Evolutionary conservation across 2,329 filamentous ascomycete species (phyloP).

Genomic region (Ascochyta rabiei): DNA sequence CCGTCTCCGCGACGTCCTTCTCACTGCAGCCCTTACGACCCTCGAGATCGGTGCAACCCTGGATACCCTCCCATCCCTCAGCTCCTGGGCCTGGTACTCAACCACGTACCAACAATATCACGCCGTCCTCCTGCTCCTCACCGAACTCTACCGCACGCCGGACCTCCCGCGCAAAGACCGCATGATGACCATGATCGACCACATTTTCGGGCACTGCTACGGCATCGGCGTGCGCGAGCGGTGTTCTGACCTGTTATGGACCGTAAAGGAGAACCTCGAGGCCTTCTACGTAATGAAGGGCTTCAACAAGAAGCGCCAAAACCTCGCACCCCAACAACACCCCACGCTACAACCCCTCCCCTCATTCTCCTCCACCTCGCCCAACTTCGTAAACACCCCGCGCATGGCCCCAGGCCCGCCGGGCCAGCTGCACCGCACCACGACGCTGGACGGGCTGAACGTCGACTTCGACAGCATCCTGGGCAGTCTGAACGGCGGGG

Average conservation of each 20-base stretch:
- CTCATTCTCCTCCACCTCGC: conserved; percentile 17
- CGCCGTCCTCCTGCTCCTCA: conserved; percentile 45
- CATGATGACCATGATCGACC: conserved; percentile 49
- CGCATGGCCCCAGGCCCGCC: conserved; percentile 15
- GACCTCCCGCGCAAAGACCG: conserved; percentile 43
- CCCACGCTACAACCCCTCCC: conserved; percentile 35
- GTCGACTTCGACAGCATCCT: conserved; percentile 44
- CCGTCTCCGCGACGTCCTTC: conserved; percentile 44
- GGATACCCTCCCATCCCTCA: conserved; percentile 45
- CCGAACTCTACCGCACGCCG: conserved; percentile 46
- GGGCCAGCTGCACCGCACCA: conserved; percentile 30
- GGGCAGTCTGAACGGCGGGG: conserved; percentile 32
- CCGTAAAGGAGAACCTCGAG: conserved; percentile 48
- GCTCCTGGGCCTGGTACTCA: conserved; percentile 46
- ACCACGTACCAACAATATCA: conserved; percentile 50
- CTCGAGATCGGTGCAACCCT: conserved; percentile 49
- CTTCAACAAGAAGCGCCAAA: conserved; percentile 37
- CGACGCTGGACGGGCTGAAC: conserved; percentile 36
- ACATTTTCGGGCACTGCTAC: conserved; percentile 49
- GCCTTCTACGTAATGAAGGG: conserved; percentile 49
- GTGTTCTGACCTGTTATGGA: conserved; percentile 44
- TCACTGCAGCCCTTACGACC: conserved; percentile 45
- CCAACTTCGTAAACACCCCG: conserved; percentile 3
- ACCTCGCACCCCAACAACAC: conserved; percentile 34
- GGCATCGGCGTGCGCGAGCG: conserved; percentile 44